Base-by-base conservation (phyloP, 2,329 filamentous ascomycete genomes). In the Diaporthe sp. region DNA sequence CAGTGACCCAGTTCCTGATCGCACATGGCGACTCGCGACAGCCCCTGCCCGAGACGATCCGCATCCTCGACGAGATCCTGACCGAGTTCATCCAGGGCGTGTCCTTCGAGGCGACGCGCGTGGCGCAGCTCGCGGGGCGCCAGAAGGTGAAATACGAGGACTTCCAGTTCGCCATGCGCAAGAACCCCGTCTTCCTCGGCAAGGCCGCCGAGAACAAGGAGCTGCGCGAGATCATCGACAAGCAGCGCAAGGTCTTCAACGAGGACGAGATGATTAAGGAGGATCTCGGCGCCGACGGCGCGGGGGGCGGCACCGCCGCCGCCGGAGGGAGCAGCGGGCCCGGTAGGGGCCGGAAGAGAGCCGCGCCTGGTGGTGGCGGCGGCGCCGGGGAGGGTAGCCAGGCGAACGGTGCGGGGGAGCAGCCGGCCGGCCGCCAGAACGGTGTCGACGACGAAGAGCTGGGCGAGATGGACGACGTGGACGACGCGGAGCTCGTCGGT, bases 91-190 rank as follows among this genome's bases (percentile, higher is more conserved):
- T 98, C 83, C 95, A 98, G 83, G 95, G 97, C 83, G 93, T 97
- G 73, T 96, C 94, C 85, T 97, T 98, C 86, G 93, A 95, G 82
- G 96, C 97, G 5, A 95, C 95, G 6, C 92, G 94, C 60, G 93
- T 93, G 72, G 97, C 97, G 0, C 92, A 94, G 83, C 95, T 98
- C 84, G 92, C 94, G 3, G 94, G 95, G 0, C 94, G 97, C 2
- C 95, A 98, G 81, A 99, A 99, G 86, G 95, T 99, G 86, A 99
- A 99, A 84, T 94, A 98, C 81, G 96, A 98, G 81, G 97, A 99
- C 85, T 98, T 99, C 86, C 95, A 97, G 82, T 99, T 98, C 85
- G 95, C 95, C 53, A 91, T 98, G 79, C 91, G 97, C 44, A 92
- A 94, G 78, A 97, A 98, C 81, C 93, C 94, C 12, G 88, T 91